Evolutionary conservation across 768 basidiomycete genomes (phyloP).

Genomic region (Rhodotorula taiwanensis): DNA sequence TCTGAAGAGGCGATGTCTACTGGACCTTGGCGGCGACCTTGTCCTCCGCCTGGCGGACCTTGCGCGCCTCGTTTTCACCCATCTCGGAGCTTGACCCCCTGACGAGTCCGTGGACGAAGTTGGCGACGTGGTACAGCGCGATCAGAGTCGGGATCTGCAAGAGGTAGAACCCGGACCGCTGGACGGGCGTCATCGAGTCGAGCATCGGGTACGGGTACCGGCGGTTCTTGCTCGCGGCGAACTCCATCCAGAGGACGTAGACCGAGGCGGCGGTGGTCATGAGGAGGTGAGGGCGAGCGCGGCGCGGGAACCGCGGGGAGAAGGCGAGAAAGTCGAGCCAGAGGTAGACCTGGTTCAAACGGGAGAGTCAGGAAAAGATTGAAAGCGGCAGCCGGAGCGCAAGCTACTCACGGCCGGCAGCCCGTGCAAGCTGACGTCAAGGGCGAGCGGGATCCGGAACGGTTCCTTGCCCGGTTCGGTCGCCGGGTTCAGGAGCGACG

Average conservation of each 20-base stretch:
- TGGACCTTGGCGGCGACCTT: neutral
- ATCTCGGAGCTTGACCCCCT: neutral
- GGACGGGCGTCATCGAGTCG: constrained; percentile 8
- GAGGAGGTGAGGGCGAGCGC: constrained; percentile 23
- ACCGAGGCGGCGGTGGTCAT: neutral
- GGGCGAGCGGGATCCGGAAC: constrained; percentile 12
- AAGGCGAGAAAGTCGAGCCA: constrained; percentile 39
- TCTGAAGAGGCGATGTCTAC: constrained; percentile 10
- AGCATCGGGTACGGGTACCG: constrained; percentile 36
- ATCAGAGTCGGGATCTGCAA: constrained; percentile 26
- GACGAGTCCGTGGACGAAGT: constrained; percentile 16
- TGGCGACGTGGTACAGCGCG: constrained; percentile 23
- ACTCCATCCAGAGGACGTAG: constrained; percentile 38
- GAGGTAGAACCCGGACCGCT: constrained; percentile 32
- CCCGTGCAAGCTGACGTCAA: constrained; percentile 35
- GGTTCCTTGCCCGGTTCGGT: constrained; percentile 31
- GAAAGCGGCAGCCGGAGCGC: neutral
- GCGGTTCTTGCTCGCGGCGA: constrained; percentile 15
- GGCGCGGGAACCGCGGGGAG: constrained; percentile 33
- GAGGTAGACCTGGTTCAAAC: constrained; percentile 18
- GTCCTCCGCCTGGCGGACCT: neutral
- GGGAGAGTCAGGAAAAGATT: neutral
- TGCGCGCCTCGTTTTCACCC: neutral
- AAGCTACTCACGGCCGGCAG: constrained; percentile 18
- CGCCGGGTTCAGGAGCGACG: constrained; percentile 31